Percentiles rank a stretch among this genome's conserved stretches.
Conservation (phyloP, 2,329 filamentous ascomycete genomes). For the Arthrobotrys sphaeroides region DNA sequence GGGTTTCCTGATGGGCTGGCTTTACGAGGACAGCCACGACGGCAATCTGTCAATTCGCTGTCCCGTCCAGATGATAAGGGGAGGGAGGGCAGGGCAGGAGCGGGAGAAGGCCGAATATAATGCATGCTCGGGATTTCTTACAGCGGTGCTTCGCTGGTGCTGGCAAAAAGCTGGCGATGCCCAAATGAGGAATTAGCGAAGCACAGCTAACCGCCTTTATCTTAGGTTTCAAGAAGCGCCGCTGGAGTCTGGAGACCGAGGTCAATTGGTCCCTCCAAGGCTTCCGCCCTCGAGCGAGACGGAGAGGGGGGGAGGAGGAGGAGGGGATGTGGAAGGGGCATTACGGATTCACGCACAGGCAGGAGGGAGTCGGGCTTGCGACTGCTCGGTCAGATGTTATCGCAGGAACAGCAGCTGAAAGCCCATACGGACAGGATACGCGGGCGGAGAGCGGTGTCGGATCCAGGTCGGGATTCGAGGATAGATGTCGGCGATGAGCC, state of each 20-base stretch:
- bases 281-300: background rate
- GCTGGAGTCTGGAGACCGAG: background rate
- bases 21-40: background rate
- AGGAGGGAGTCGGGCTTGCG: background rate
- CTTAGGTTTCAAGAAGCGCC: background rate
- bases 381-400: constrained; percentile 32
- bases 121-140: background rate
- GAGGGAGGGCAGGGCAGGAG: background rate
- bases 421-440: constrained; percentile 33
- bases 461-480: background rate
- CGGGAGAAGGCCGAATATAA: background rate
- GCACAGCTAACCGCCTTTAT: background rate
- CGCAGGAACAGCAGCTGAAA: constrained; percentile 39
- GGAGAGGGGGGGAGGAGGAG: background rate
- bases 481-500: background rate
- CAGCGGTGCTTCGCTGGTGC: no score
- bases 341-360: background rate
- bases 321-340: background rate
- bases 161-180: background rate
- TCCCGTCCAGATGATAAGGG: background rate
- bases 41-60: background rate
- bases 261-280: background rate
- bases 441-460: background rate
- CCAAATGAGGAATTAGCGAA: background rate
- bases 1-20: background rate